Evolutionary conservation across 345 rosid genomes (phyloP).

Genomic region (Cardiospermum halicacabum): DNA sequence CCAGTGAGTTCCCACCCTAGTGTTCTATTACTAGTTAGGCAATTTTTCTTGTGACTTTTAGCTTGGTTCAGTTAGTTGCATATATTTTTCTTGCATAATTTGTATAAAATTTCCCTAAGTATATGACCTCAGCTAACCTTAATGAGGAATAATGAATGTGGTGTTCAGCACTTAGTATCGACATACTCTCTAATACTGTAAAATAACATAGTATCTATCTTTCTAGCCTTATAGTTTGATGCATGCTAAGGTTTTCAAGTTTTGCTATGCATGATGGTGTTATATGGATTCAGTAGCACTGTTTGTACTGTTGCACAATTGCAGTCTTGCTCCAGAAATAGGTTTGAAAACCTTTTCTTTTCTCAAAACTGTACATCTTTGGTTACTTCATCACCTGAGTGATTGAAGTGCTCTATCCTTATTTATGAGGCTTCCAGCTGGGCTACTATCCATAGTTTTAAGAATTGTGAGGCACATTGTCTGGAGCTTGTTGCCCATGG

Average conservation of each 20-base stretch:
- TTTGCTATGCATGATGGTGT: not conserved
- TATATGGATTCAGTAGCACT: not conserved
- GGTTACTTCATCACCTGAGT: too few species aligned
- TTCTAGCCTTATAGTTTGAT: not conserved
- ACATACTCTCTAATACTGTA: constrained; percentile 32
- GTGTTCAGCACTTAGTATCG: constrained; percentile 72
- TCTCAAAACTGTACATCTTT: too few species aligned
- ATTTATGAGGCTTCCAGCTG: too few species aligned
- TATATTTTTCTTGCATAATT: not conserved
- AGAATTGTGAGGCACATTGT: too few species aligned
- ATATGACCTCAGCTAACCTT: constrained; percentile 74
- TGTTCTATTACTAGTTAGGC: not conserved
- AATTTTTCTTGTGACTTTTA: not conserved
- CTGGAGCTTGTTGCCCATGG: too few species aligned
- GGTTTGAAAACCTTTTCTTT: too few species aligned
- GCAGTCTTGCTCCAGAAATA: not conserved
- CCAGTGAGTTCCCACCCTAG: constrained; percentile 50
- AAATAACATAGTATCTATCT: not conserved
- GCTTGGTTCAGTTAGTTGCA: not conserved
- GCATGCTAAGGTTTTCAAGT: not conserved
- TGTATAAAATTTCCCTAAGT: not conserved
- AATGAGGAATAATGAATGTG: constrained; percentile 78
- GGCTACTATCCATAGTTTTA: too few species aligned
- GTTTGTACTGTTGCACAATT: not conserved
- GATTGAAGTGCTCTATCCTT: too few species aligned